Evolutionary conservation across 2,329 filamentous ascomycete genomes (phyloP).

Genomic region (Pyrenophora teres): DNA sequence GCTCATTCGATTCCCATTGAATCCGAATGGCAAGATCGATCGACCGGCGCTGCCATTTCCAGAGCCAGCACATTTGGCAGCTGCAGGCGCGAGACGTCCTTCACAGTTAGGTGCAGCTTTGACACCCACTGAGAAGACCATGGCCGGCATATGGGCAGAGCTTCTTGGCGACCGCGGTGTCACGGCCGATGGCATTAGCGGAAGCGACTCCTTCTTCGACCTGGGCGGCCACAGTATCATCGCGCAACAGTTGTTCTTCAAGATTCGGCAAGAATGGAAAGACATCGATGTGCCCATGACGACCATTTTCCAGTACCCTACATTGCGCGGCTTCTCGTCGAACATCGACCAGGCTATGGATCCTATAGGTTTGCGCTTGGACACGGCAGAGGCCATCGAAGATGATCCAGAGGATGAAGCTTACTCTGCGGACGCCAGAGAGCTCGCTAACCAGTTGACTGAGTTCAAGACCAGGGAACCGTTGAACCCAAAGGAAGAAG

Average conservation of each 20-base stretch:
- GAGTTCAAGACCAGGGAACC: slow-evolving; percentile 49
- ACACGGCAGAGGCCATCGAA: slow-evolving; percentile 45
- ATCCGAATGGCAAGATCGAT: slow-evolving; percentile 70
- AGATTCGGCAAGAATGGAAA: slow-evolving; percentile 65
- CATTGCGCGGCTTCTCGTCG: slow-evolving; percentile 60
- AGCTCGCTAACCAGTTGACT: slow-evolving; percentile 56
- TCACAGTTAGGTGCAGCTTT: slow-evolving; percentile 53
- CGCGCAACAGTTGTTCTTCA: slow-evolving; percentile 79
- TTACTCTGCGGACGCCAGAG: slow-evolving; percentile 59
- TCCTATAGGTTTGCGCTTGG: slow-evolving; percentile 54
- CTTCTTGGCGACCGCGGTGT: slow-evolving; percentile 64
- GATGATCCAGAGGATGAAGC: slow-evolving; percentile 57
- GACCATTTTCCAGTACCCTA: slow-evolving; percentile 71
- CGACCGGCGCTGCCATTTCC: slow-evolving; percentile 80
- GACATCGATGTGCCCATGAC: slow-evolving; percentile 72
- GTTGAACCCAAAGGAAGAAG: slow-evolving; percentile 43
- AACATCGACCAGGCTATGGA: slow-evolving; percentile 58
- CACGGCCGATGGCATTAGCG: slow-evolving; percentile 68
- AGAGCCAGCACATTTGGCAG: slow-evolving; percentile 69
- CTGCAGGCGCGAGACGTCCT: slow-evolving; percentile 56
- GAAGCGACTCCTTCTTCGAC: slow-evolving; percentile 73
- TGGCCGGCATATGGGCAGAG: slow-evolving; percentile 76
- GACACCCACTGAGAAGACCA: slow-evolving; percentile 64
- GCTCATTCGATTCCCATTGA: slow-evolving; percentile 74
- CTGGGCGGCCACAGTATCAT: slow-evolving; percentile 80